A percentile compares a stretch with the other conserved stretches of the same genome.
These are phyloP conservation scores for Pseudonitzschia pungens DNA, from an alignment of 108 stramenopile species.

Conservation along the genomic window DNA sequence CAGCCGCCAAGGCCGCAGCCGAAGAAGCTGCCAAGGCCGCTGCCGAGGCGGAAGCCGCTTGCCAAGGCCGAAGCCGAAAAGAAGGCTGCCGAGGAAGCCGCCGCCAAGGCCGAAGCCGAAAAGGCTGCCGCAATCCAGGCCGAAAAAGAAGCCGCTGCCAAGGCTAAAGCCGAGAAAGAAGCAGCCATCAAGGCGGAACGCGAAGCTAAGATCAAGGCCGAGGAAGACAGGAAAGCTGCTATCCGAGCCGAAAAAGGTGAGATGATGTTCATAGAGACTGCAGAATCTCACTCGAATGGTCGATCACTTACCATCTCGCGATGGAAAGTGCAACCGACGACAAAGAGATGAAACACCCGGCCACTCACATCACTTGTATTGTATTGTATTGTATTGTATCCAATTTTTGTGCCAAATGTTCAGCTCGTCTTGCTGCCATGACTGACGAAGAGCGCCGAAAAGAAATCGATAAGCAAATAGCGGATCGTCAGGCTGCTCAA, in stretches of 20 bases:
- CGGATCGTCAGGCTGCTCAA: constrained; percentile 36
- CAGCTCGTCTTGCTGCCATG: constrained; percentile 29
- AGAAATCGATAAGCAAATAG: constrained; percentile 40
- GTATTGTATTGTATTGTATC: background rate
- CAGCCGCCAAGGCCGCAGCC: constrained; percentile 2
- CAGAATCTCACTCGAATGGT: too few species aligned
- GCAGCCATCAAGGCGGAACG: constrained; percentile 8
- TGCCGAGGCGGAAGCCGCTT: constrained; percentile 26
- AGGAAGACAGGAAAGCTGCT: constrained; percentile 10
- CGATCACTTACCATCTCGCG: background rate
- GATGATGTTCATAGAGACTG: background rate
- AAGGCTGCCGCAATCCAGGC: constrained; percentile 6
- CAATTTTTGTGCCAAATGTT: background rate
- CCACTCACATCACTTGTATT: background rate
- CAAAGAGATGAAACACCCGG: background rate
- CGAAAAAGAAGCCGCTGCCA: constrained; percentile 31
- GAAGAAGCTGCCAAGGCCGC: constrained; percentile 11
- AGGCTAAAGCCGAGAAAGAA: constrained; percentile 14
- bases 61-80: constrained; percentile 25
- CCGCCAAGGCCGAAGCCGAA: constrained; percentile 8
- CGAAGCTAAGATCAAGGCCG: constrained; percentile 23
- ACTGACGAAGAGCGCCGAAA: constrained; percentile 36
- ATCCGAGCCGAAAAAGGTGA: constrained; percentile 12
- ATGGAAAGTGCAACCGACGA: constrained; percentile 10
- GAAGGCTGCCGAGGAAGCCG: constrained; percentile 29